Base-by-base conservation (phyloP, 306 rosid genomes). In the Cotoneaster glaucophyllus region DNA sequence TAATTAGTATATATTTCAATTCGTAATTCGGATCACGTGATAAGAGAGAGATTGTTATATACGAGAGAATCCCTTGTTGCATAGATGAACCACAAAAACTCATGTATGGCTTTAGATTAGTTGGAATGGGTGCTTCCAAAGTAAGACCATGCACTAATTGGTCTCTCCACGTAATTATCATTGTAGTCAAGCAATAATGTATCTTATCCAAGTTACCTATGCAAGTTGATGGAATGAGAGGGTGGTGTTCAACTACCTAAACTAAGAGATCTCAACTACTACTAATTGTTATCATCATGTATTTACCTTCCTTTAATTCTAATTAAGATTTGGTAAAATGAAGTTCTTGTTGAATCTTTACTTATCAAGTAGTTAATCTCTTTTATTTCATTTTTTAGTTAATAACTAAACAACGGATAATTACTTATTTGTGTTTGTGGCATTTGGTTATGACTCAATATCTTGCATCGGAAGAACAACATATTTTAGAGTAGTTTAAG, bases 251-350 rank as follows among this genome's bases (percentile, higher is more conserved):
- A 70, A 73, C 83, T 69, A 69, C 81, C 58, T n/a, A 80, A 62
- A 77, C 44, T 25, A 62, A 32, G 79, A 67, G 64, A 54, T 54
- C 67, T 68, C 86, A 83, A 63, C 85, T 18, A 80, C 83, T 68
- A 12, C 25, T 31, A n/a, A 43, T 8, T 54, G 64, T 37, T 75
- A 75, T 80, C 25, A 83, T 71, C 44, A 34, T 14, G 58, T 75
- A 76, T 74, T 19, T 71, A 48, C 76, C 62, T 77, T 77, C 71
- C 87, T 86, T 86, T 44, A 39, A 70, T 67, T 67, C 19, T 71
- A 74, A 79, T 78, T 67, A 67, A 83, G 71, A 67, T 74, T 83
- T 63, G 86, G 89, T 80, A 50, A 77, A 80, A 21, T 50, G 9
- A 61, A 61, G 14, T 14, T 21, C 63, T 48, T 73, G 59, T 54